Evolutionary conservation across 2,329 filamentous ascomycete genomes (phyloP).

Genomic region (Mycosphaerella sp.): DNA sequence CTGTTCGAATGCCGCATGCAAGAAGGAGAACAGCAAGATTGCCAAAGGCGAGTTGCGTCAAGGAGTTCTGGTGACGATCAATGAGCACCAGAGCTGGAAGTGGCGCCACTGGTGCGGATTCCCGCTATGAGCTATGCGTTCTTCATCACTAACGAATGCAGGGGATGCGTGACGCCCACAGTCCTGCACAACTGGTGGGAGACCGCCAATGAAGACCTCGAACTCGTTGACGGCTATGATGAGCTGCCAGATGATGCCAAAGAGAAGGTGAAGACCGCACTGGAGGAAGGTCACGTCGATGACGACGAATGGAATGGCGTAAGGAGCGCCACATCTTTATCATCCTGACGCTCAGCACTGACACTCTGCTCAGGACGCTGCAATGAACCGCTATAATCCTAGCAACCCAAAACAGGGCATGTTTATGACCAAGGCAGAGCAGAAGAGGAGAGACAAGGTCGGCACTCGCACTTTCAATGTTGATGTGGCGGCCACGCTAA

Average conservation of each 20-base stretch:
- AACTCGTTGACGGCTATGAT: conserved; percentile 73
- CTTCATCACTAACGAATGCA: conserved; percentile 37
- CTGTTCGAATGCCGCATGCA: conserved; percentile 70
- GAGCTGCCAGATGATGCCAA: conserved; percentile 64
- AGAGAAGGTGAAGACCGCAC: conserved; percentile 65
- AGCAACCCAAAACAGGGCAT: conserved; percentile 30
- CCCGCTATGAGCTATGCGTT: too few relatives aligned
- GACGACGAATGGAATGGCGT: conserved; percentile 86
- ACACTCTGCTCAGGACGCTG: conserved; percentile 55
- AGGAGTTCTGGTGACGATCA: conserved; percentile 63
- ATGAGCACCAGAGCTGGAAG: conserved; percentile 57
- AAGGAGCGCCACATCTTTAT: conserved; percentile 37
- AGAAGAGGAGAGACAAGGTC: conserved; percentile 18
- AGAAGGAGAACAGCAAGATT: conserved; percentile 64
- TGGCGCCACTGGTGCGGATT: conserved; percentile 79
- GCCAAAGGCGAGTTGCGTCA: conserved; percentile 71
- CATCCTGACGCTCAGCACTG: conserved; percentile 9
- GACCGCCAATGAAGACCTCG: conserved; percentile 52
- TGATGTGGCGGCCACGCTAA: conserved; percentile 4
- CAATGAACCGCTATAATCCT: conserved; percentile 64
- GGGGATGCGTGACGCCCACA: conserved; percentile 81
- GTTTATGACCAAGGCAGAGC: conserved; percentile 33
- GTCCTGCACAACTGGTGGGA: conserved; percentile 62
- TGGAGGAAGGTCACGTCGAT: conserved; percentile 74
- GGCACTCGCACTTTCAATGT: neutral